Base-by-base conservation (phyloP, 352 stramenopile species). In the Phytophthora hibernalis region DNA sequence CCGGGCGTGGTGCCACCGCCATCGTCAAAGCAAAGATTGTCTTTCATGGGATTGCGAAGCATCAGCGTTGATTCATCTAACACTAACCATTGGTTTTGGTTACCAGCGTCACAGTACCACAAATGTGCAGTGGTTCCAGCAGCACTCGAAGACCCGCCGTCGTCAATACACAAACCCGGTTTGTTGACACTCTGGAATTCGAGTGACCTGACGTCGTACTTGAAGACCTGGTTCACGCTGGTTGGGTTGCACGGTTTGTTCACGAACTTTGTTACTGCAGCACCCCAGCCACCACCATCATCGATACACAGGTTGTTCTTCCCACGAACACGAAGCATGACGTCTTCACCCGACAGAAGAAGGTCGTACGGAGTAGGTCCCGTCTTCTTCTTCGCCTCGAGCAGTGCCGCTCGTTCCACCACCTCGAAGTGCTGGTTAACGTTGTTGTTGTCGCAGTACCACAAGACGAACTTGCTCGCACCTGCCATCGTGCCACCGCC, bases 281-380 rank as follows among this genome's bases (percentile, higher is more conserved):
- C 73, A 12, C 43, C 47, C 37, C 44, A 61, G n/a, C 58, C 73
- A 35, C 66, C 70, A 0, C 74, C 74, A 44, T 82, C 74, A 20
- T 82, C 74, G 6, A 82, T 42, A 31, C 74, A 82, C 2, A 80
- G 10, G 26, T 70, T 69, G 9, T 66, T 69, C 48, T 77, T 77
- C 2, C 64, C 59, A 5, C 56, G 52, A 21, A 61, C 42, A 21
- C 68, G 68, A 15, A 77, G 31, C 58, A 77, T 64, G 35, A 70
- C 43, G 8, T 74, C 55, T 43, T 70, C 26, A 33, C 51, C 61
- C 2, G 58, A 54, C 44, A 56, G n/a, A 15, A 74, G 52, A n/a
- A 70, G 37, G 24, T 68, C 44, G 47, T 64, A 70, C 11, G 61
- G 61, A 40, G 61, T 70, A 4, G 45, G 30, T 15, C 61, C 61